phyloP scores from a whole-genome alignment of 1,284 basidiomycete genomes.

The Flammula alnicola region DNA sequence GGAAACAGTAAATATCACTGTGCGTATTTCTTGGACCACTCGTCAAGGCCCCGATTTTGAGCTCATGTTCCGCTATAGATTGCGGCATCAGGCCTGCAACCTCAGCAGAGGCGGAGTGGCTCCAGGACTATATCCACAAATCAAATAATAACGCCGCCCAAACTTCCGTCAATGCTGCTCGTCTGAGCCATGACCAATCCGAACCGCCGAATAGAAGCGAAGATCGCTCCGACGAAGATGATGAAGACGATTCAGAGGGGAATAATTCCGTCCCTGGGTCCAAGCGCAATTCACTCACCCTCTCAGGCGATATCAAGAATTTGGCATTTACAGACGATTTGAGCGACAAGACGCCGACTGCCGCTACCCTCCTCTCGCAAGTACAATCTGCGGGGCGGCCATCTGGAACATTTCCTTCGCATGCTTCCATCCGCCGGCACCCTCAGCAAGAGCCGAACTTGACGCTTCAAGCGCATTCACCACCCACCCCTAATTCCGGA shows the following conservation, averaged over 20 bases:
- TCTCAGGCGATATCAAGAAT: conserved; percentile 66
- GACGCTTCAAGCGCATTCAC: conserved; percentile 55
- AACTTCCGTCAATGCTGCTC: conserved; percentile 70
- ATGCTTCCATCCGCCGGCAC: conserved; percentile 77
- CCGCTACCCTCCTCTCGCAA: conserved; percentile 73
- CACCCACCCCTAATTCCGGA: conserved; percentile 50
- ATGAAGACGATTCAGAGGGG: conserved; percentile 82
- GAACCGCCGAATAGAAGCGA: conserved; percentile 59
- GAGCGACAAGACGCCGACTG: conserved; percentile 83
- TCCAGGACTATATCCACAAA: conserved; percentile 88
- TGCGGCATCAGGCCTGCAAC: conserved; percentile 89
- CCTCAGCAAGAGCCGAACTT: conserved; percentile 57
- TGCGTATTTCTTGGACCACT: conserved; percentile 48
- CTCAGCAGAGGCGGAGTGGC: conserved; percentile 85
- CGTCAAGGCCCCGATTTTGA: conserved; percentile 36
- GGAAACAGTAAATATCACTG: conserved; percentile 95
- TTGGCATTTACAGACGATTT: conserved; percentile 62
- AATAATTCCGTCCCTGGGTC: conserved; percentile 64
- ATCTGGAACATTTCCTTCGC: conserved; percentile 61
- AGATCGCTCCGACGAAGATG: conserved; percentile 79
- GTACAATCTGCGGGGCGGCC: conserved; percentile 71
- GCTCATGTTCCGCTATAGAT: conserved; percentile 57
- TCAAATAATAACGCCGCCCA: conserved; percentile 84
- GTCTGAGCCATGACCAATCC: conserved; percentile 65
- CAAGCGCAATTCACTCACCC: conserved; percentile 73